These are phyloP conservation scores for Fraxinus platypoda DNA, from an alignment of 305 asterid species.

Conservation along the genomic window DNA sequence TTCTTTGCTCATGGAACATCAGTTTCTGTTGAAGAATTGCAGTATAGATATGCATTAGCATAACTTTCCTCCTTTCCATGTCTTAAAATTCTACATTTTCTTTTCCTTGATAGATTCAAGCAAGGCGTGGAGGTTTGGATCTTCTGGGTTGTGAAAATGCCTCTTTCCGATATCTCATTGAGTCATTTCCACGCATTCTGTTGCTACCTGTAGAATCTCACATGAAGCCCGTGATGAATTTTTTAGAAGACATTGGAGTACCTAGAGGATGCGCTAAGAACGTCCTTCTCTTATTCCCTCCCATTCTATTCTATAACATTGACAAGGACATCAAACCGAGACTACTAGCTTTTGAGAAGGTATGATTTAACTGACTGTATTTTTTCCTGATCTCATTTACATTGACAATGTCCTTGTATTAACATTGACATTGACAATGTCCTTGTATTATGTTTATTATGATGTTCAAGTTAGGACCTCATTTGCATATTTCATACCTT, in stretches of 20 bases:
- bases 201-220: constrained; percentile 53
- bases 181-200: constrained; percentile 82
- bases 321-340: constrained; percentile 72
- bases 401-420: neutral
- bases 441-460: neutral
- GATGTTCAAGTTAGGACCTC: neutral
- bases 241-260: constrained; percentile 65
- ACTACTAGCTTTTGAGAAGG: constrained; percentile 56
- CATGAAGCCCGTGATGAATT: constrained; percentile 53
- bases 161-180: constrained; percentile 67
- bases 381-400: neutral
- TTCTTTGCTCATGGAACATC: neutral
- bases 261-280: constrained; percentile 45
- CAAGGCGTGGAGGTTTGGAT: constrained; percentile 88
- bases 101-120: constrained; percentile 58
- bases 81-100: neutral
- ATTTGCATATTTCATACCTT: neutral
- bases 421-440: too few species aligned
- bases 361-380: constrained; percentile 21
- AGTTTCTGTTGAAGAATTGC: neutral
- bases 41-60: neutral
- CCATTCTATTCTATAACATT: constrained; percentile 58
- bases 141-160: constrained; percentile 55
- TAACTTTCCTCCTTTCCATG: neutral
- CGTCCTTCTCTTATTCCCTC: constrained; percentile 66